Percentiles rank a stretch among this genome's conserved stretches.
Conservation (phyloP, 768 basidiomycete species). For the Tulasnella sp. region DNA sequence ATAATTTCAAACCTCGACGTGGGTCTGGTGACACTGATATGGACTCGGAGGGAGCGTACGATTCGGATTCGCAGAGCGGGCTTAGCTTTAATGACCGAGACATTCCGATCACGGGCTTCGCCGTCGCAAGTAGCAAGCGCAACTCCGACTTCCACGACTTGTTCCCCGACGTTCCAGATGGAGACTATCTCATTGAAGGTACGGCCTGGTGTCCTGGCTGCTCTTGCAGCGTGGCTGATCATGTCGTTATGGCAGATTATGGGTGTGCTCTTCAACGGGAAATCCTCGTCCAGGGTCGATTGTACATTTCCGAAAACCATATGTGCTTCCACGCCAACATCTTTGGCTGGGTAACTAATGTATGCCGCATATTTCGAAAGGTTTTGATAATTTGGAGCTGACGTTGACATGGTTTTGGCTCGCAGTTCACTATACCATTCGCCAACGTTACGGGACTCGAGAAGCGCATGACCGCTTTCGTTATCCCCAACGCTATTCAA, state of each 20-base stretch:
- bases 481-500: slow-evolving; percentile 94
- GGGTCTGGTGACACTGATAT: slow-evolving; percentile 6
- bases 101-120: slow-evolving; percentile 92
- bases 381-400: neutral
- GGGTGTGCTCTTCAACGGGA: slow-evolving; percentile 96
- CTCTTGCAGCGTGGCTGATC: neutral
- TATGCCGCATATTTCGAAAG: too few species aligned
- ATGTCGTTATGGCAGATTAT: slow-evolving; percentile 61
- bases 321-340: slow-evolving; percentile 99
- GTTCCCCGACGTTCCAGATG: slow-evolving; percentile 84
- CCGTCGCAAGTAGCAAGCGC: slow-evolving; percentile 90
- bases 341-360: slow-evolving; percentile 97
- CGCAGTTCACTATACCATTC: slow-evolving; percentile 80
- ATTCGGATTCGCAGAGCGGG: slow-evolving; percentile 35
- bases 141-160: slow-evolving; percentile 95
- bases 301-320: slow-evolving; percentile 98
- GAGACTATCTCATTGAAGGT: slow-evolving; percentile 98
- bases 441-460: slow-evolving; percentile 81
- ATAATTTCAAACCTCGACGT: slow-evolving; percentile 3
- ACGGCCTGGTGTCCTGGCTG: neutral
- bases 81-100: slow-evolving; percentile 57
- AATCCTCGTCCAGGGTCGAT: slow-evolving; percentile 90
- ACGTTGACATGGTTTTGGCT: neutral
- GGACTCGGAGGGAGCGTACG: slow-evolving; percentile 32
- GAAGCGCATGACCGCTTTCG: slow-evolving; percentile 96